phyloP scores from a whole-genome alignment of 352 stramenopile genomes.

The Phytophthora pseudosyringae region DNA sequence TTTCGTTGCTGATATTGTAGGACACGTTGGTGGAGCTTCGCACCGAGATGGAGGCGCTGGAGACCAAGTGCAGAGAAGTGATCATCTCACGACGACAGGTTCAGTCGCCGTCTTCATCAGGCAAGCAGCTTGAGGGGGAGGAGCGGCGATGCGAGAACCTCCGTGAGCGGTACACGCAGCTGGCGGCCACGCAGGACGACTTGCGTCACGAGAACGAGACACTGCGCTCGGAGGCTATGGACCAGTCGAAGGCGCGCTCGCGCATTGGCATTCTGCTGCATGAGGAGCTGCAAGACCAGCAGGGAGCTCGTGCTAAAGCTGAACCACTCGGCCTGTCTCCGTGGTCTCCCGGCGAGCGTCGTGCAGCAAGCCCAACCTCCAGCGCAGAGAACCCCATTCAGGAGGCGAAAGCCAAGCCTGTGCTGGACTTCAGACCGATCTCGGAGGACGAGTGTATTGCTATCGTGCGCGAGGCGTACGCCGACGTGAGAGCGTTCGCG shows the following conservation, averaged over 20 bases:
- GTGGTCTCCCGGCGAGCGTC: not conserved
- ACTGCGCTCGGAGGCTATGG: slow-evolving; percentile 52
- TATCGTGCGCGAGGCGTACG: slow-evolving; percentile 53
- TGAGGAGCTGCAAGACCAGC: slow-evolving; percentile 60
- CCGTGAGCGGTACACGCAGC: slow-evolving; percentile 51
- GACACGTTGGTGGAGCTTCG: slow-evolving; percentile 69
- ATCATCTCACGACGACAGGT: slow-evolving; percentile 37
- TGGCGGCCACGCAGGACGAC: slow-evolving; percentile 62
- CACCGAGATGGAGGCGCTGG: slow-evolving; percentile 51
- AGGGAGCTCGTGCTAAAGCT: slow-evolving; percentile 26
- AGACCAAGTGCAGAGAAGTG: slow-evolving; percentile 52
- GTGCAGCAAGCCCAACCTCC: slow-evolving; percentile 1
- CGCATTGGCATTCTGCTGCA: slow-evolving; percentile 62
- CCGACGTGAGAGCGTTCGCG: slow-evolving; percentile 49
- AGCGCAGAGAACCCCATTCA: not conserved
- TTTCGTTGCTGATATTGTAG: slow-evolving; percentile 16
- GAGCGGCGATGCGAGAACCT: slow-evolving; percentile 46
- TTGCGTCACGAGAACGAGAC: slow-evolving; percentile 67
- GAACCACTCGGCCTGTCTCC: slow-evolving; percentile 17
- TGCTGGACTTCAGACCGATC: slow-evolving; percentile 39
- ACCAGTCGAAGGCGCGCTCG: slow-evolving; percentile 63
- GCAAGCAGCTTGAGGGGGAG: slow-evolving; percentile 7
- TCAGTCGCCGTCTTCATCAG: slow-evolving; percentile 8
- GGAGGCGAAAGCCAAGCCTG: slow-evolving; percentile 20
- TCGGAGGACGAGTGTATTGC: slow-evolving; percentile 52